Evolutionary conservation across 108 stramenopile species (phyloP), one percentile per base, ranked within the genome.

Genomic region (Pseudonitzschia delicatissima): DNA sequence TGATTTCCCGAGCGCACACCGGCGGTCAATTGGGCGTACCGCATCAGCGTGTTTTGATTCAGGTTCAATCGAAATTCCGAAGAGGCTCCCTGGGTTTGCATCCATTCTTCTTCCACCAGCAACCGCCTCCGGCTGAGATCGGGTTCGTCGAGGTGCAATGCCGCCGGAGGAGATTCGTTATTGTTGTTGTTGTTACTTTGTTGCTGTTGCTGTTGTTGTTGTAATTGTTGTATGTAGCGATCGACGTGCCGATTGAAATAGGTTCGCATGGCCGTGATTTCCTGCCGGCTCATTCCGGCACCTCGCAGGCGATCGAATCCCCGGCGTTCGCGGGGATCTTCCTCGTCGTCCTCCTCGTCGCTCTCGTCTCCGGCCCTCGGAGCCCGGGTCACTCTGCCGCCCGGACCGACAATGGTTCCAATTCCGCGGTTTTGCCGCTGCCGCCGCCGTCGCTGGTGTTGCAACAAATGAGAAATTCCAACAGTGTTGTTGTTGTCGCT

Each of bases 61-160:
- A 94, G 74, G 74, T 94, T 94, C 57, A 91, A 62, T 44, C 93
- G 77, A 74, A 91, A 94, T 66, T 94, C 93, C 18, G 84, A 87
- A 27, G 82, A 68, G 12, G 93, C 84, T 40, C 90, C 89, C 76
- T 94, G 85, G 17, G 47, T 52, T 32, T 49, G 53, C 93, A 94
- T 94, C 93, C 93, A 94, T 59, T 83, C 88, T 45, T 89, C 90
- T 75, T 94, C 90, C 55, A 79, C 70, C 33, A 86, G 55, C 18
- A 62, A 62, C 9, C 85, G 83, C 33, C 72, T 68, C 15, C 63
- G 67, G 6, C 58, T 15, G 25, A 48, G 50, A 77, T 84, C 83
- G 5, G 55, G 20, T 50, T 69, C 64, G 27, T 67, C 71, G 2
- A 44, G 40, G 42, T 79, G 66, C 17, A 55, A 17, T 2, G 53